A percentile compares a stretch with the other conserved stretches of the same genome.
phyloP scores from a whole-genome alignment of 1,139 yeast species.

The Diutina rugosa region DNA sequence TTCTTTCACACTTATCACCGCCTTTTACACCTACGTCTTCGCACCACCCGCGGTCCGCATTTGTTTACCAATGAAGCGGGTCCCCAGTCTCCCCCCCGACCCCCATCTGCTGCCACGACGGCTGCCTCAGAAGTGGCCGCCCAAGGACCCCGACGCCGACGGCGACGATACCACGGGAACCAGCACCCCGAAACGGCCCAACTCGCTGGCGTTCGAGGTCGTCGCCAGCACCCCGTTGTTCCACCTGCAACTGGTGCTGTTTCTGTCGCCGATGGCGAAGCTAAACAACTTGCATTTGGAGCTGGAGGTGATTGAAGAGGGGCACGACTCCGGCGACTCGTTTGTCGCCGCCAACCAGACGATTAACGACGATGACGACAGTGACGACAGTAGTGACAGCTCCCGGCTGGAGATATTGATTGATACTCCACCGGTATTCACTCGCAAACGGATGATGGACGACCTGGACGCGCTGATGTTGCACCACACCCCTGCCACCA shows the following conservation, averaged over 20 bases:
- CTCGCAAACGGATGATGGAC: neutral
- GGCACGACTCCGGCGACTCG: neutral
- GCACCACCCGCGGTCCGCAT: neutral
- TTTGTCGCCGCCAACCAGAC: neutral
- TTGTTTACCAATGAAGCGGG: slow-evolving; percentile 1
- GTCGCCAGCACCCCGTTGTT: neutral
- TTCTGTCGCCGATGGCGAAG: slow-evolving; percentile 1
- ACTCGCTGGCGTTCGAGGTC: neutral
- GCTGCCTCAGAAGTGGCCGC: slow-evolving; percentile 2
- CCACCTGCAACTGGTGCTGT: slow-evolving; percentile 1
- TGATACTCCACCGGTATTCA: neutral
- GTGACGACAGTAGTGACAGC: neutral
- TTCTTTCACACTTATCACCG: no score
- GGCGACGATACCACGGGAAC: neutral
- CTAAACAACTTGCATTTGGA: neutral
- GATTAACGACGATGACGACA: neutral
- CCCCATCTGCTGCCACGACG: slow-evolving; percentile 2
- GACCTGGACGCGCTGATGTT: slow-evolving; percentile 1
- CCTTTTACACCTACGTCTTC: neutral
- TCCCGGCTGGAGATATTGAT: neutral
- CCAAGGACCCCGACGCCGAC: neutral
- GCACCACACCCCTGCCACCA: neutral
- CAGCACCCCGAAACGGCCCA: neutral
- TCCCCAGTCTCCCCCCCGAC: slow-evolving; percentile 1
- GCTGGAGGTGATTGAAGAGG: neutral